These are phyloP conservation scores for Saccharomycopsis phalli DNA, from an alignment of 1,139 yeast species.

Conservation along the genomic window DNA sequence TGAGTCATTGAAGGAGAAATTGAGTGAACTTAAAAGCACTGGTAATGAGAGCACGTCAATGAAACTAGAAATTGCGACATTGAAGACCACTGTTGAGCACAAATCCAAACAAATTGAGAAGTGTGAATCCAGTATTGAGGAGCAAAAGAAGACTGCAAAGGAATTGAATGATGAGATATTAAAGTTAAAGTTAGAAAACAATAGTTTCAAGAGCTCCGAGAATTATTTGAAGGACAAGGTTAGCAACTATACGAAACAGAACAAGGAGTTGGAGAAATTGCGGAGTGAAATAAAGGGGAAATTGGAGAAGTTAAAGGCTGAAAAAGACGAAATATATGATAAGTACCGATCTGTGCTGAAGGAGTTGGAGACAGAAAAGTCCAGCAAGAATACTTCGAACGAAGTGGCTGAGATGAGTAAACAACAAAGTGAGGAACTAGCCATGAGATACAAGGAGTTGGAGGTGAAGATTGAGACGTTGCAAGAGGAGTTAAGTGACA, in stretches of 20 bases:
- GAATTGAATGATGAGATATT: slow-evolving; percentile 19
- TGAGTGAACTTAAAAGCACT: slow-evolving; percentile 3
- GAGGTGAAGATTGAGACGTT: slow-evolving; percentile 52
- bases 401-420: slow-evolving; percentile 51
- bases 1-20: not conserved
- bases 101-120: slow-evolving; percentile 17
- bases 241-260: slow-evolving; percentile 8
- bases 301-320: slow-evolving; percentile 19
- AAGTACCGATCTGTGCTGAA: slow-evolving; percentile 25
- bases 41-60: slow-evolving; percentile 18
- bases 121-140: slow-evolving; percentile 7
- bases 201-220: slow-evolving; percentile 20
- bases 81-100: slow-evolving; percentile 21
- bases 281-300: slow-evolving; percentile 25
- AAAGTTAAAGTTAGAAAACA: slow-evolving; percentile 21
- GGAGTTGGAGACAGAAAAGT: slow-evolving; percentile 29
- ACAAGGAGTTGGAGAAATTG: slow-evolving; percentile 26
- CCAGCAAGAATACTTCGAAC: slow-evolving; percentile 32
- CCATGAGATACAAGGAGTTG: slow-evolving; percentile 59
- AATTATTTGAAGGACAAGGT: slow-evolving; percentile 23
- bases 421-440: slow-evolving; percentile 72
- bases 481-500: slow-evolving; percentile 74
- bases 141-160: slow-evolving; percentile 24
- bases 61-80: slow-evolving; percentile 27
- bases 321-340: slow-evolving; percentile 13